phyloP scores from a whole-genome alignment of 192 early-diverging fungal genomes.

The Entophlyctis luteolus region DNA sequence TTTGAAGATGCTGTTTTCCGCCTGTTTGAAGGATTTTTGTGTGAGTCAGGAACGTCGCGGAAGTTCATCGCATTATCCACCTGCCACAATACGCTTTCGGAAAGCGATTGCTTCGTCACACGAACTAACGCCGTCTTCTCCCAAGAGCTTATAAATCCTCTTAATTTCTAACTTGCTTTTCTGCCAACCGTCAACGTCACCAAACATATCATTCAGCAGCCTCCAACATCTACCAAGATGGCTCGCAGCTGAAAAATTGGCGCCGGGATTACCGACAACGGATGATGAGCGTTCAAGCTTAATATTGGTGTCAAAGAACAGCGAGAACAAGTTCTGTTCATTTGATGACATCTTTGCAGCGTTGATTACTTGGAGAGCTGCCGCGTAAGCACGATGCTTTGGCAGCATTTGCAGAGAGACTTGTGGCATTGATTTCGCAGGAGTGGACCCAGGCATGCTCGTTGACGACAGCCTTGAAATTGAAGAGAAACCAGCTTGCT shows the following conservation, averaged over 20 bases:
- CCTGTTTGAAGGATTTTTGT: neutral
- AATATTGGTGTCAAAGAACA: neutral
- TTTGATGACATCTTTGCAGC: neutral
- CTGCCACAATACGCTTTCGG: conserved; percentile 10
- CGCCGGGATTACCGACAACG: no score
- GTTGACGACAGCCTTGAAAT: no score
- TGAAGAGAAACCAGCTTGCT: no score
- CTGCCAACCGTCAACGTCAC: neutral
- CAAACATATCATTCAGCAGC: conserved; percentile 24
- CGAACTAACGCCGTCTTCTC: neutral
- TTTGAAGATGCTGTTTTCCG: conserved; percentile 31
- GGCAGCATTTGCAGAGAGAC: conserved; percentile 19
- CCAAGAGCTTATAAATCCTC: neutral
- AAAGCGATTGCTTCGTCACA: conserved; percentile 12
- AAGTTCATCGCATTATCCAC: neutral
- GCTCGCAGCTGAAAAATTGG: neutral
- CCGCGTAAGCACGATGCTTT: conserved; percentile 7
- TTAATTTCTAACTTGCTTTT: neutral
- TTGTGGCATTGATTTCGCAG: conserved; percentile 21
- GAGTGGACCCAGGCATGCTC: conserved; percentile 46
- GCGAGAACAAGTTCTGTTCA: neutral
- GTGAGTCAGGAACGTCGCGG: neutral
- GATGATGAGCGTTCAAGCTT: neutral
- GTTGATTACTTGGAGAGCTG: neutral
- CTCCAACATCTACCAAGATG: conserved; percentile 35